Base-by-base conservation (phyloP, 2,329 filamentous ascomycete species). In the Exophiala sp. region DNA sequence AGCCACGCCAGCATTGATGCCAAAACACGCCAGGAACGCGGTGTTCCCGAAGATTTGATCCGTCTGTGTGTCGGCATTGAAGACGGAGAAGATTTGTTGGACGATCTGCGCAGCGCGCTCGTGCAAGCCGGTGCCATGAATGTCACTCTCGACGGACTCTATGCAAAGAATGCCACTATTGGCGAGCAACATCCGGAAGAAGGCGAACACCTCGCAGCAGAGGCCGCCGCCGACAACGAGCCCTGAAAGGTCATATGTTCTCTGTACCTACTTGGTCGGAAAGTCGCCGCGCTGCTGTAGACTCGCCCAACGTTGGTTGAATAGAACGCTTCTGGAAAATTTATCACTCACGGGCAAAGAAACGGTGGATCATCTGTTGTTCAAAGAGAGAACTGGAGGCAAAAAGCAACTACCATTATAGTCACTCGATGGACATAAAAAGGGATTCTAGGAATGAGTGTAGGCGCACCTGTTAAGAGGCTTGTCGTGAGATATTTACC, bases 1-100 rank as follows among this genome's bases (percentile, higher is more conserved):
- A 97, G 91, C 70, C 93, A 98, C 70, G 93, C 93, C 32, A 95
- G 88, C 66, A 98, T 98, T 64, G 93, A 97, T 65, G 87, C 89
- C 52, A 95, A 95, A 74, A 97, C 90, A 45, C 78, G 93, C 60
- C 77, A 81, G 62, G 89, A 95, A 71, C 80, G 90, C 57, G 84
- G 91, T 58, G 86, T 98, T 82, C 93, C 93, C 9, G 93, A 98
- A 70, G 93, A 98, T 67, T 85, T 98, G 53, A 97, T 98, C 62
- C 80, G 93, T 48, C 71, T 98, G 48, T 98, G 93, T 65, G 89
- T 98, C 38, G 93, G 93, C 39, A 98, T 98, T 63, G 93, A 98
- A 68, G 93, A 98, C 68, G 80, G 78, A 2, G 81, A 88, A 60
- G 93, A 98, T 72, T 67, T 98, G 62, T 87, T 97, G 64, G 91